Base-by-base conservation (phyloP, 257 asterid genomes). In the Jaltomata sinuosa region DNA sequence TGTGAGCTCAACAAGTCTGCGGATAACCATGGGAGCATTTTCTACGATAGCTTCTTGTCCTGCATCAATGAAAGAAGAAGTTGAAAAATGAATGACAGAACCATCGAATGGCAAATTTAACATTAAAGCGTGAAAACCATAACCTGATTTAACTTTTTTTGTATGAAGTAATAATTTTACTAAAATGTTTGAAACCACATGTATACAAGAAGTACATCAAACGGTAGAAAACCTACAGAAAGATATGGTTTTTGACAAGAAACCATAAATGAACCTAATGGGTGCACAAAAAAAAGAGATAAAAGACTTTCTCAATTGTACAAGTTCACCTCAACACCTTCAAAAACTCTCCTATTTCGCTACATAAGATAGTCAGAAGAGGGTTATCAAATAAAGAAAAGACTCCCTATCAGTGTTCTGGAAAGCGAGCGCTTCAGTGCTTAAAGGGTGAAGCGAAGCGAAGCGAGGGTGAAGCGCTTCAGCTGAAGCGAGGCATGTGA, bases 21-120 rank as follows among this genome's bases (percentile, higher is more conserved):
- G 68, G 85, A 92, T 67, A 84, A 94, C 89, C 65, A 83, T 55
- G 74, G 90, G 92, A 14, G 92, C 95, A 89, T 93, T 90, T 88
- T 92, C 97, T 45, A 86, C 49, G 47, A 90, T 95, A 78, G 94
- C 93, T 87, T 91, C 97, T 84, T 89, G 90, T 84, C 96, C 98
- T 96, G 93, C 85, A 85, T 76, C 87, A 88, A 31, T 18, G 5
- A 11, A 61, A 57, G 47, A 57, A 18, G 67, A 72, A 19, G 27
- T 50, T 15, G 47, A 5, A 69, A 59, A 61, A 40, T 61, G 36
- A 25, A 81, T 14, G 55, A 57, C 6, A 49, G 57, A 76, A 47
- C 81, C 61, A 76, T 76, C 1, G 5, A 25, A 76, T 47, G 22
- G 16, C 15, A 47, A 76, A 47, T 76, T 47, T 47, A 25, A 25